Evolutionary conservation across 192 early-diverging fungal genomes (phyloP).

Genomic region (Coemansia sp.): DNA sequence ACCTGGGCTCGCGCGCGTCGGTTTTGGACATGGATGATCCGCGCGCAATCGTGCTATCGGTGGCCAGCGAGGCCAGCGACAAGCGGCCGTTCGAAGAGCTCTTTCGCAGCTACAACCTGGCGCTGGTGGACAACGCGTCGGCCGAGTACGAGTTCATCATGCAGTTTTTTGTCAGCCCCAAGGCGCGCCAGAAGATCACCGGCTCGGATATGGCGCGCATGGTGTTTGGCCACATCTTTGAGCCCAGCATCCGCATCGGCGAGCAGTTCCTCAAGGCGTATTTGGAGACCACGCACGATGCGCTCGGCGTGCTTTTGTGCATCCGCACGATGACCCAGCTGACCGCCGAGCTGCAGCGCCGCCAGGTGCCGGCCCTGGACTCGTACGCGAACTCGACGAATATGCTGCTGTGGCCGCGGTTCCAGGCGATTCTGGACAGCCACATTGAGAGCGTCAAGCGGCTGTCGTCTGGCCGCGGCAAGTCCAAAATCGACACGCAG

Average conservation of each 20-base stretch:
- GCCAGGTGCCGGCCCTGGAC: slow-evolving; percentile 74
- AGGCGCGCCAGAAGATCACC: slow-evolving; percentile 57
- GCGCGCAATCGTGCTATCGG: slow-evolving; percentile 73
- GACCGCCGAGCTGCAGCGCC: slow-evolving; percentile 78
- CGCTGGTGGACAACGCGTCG: slow-evolving; percentile 91
- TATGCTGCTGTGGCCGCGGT: slow-evolving; percentile 93
- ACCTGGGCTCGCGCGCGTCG: slow-evolving; percentile 78
- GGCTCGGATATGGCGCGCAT: slow-evolving; percentile 60
- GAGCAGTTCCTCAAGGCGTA: slow-evolving; percentile 66
- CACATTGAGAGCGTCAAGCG: slow-evolving; percentile 92
- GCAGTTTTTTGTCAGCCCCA: slow-evolving; percentile 84
- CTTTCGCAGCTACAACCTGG: slow-evolving; percentile 88
- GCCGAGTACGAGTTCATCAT: slow-evolving; percentile 91
- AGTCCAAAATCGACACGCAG: slow-evolving; percentile 54
- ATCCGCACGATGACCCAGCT: slow-evolving; percentile 85
- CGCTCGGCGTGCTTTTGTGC: slow-evolving; percentile 86
- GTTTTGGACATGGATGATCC: slow-evolving; percentile 72
- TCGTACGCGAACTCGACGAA: slow-evolving; percentile 86
- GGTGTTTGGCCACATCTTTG: slow-evolving; percentile 88
- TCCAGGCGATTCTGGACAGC: slow-evolving; percentile 77
- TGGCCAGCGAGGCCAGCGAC: slow-evolving; percentile 43
- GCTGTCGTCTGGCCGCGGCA: slow-evolving; percentile 55
- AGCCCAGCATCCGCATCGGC: slow-evolving; percentile 52
- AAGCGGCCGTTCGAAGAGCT: slow-evolving; percentile 76
- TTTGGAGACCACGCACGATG: slow-evolving; percentile 79